Conservation (phyloP, 1,284 basidiomycete genomes). For the Moniliella sp. region DNA sequence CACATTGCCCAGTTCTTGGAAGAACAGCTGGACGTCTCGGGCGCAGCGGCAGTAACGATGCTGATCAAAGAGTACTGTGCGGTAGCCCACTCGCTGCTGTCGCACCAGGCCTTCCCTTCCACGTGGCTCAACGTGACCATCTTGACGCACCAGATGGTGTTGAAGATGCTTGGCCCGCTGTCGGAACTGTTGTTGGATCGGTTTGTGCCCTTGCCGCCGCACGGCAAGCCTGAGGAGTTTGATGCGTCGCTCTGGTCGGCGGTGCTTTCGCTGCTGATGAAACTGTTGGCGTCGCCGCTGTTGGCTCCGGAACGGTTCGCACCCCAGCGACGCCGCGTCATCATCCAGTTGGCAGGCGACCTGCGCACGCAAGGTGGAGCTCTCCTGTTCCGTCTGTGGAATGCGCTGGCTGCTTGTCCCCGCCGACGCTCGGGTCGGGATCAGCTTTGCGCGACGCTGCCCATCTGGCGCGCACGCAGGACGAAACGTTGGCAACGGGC, state of each 20-base stretch:
- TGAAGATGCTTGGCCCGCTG: slow-evolving; percentile 68
- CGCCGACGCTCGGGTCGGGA: slow-evolving; percentile 43
- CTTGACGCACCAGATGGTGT: slow-evolving; percentile 62
- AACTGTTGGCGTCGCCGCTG: slow-evolving; percentile 66
- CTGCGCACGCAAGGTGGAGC: slow-evolving; percentile 72
- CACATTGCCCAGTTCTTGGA: slow-evolving; percentile 55
- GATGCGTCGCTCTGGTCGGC: slow-evolving; percentile 60
- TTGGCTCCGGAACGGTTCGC: slow-evolving; percentile 81
- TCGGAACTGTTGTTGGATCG: slow-evolving; percentile 53
- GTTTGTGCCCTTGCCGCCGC: slow-evolving; percentile 49
- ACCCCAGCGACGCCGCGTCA: slow-evolving; percentile 72
- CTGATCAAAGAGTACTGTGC: slow-evolving; percentile 60
- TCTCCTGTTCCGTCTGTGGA: slow-evolving; percentile 66
- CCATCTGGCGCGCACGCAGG: no score
- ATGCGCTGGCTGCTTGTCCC: slow-evolving; percentile 62
- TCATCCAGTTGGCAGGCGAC: slow-evolving; percentile 86
- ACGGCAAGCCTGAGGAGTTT: slow-evolving; percentile 46
- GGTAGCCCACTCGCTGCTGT: slow-evolving; percentile 58
- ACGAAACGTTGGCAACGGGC: no score
- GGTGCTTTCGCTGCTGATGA: slow-evolving; percentile 59
- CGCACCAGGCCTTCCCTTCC: slow-evolving; percentile 67
- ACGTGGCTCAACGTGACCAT: slow-evolving; percentile 84
- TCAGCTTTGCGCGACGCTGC: no score
- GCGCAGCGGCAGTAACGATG: slow-evolving; percentile 39
- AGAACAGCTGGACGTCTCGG: slow-evolving; percentile 21